These are phyloP conservation scores for Blastobotrys serpentis DNA, from an alignment of 1,139 yeast species.

Conservation along the genomic window DNA sequence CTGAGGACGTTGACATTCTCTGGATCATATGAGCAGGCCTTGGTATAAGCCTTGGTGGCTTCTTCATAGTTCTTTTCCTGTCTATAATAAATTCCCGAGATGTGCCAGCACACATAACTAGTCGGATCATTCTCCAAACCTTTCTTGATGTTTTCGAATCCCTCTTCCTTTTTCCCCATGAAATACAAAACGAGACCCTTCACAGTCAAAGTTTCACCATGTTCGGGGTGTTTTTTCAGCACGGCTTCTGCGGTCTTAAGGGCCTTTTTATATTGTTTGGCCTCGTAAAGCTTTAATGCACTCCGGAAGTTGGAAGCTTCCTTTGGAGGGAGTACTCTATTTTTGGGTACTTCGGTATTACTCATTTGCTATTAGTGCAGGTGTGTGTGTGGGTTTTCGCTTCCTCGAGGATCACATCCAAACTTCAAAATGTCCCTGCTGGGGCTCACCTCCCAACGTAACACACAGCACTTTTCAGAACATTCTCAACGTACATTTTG, in stretches of 20 bases:
- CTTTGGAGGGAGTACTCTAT: slow-evolving; percentile 42
- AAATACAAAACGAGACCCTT: slow-evolving; percentile 70
- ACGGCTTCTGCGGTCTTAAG: slow-evolving; percentile 72
- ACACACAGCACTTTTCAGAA: slow-evolving; percentile 1
- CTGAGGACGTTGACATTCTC: slow-evolving; percentile 76
- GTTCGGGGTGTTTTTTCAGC: slow-evolving; percentile 70
- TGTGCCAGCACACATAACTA: slow-evolving; percentile 75
- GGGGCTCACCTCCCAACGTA: background rate
- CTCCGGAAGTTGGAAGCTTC: slow-evolving; percentile 73
- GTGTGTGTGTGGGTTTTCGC: background rate
- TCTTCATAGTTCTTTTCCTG: slow-evolving; percentile 66
- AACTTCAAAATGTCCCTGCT: background rate
- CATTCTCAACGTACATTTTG: background rate
- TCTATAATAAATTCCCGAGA: slow-evolving; percentile 82
- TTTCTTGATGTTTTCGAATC: slow-evolving; percentile 57
- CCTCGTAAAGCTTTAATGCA: slow-evolving; percentile 79
- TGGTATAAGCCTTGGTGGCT: slow-evolving; percentile 76
- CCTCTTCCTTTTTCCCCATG: slow-evolving; percentile 58
- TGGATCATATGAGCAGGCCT: slow-evolving; percentile 78
- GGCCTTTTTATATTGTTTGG: slow-evolving; percentile 83
- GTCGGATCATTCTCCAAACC: slow-evolving; percentile 57
- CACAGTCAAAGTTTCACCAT: slow-evolving; percentile 80
- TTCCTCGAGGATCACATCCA: background rate
- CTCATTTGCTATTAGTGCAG: background rate
- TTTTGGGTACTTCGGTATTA: slow-evolving; percentile 24